These are phyloP conservation scores for Trichocomaceae sp. DNA, from an alignment of 2,329 filamentous ascomycete genomes.

Conservation along the genomic window DNA sequence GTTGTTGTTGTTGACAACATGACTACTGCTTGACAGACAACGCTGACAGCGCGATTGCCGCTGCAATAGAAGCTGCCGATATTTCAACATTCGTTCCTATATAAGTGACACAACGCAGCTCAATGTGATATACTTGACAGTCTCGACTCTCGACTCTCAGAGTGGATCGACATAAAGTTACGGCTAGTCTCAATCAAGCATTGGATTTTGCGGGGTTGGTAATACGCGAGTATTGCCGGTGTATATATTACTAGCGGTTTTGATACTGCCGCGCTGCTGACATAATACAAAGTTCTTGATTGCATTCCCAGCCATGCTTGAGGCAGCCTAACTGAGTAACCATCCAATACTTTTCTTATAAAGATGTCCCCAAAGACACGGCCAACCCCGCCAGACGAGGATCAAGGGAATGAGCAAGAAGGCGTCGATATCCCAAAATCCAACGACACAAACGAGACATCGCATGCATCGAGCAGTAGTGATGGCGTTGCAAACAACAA, in stretches of 20 bases:
- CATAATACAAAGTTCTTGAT: conserved; percentile 7
- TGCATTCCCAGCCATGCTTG: background rate
- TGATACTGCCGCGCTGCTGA: background rate
- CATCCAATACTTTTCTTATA: background rate
- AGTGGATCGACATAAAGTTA: background rate
- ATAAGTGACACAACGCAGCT: background rate
- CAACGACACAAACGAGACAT: conserved; percentile 6
- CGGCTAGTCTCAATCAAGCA: background rate
- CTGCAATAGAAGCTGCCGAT: background rate
- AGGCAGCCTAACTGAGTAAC: background rate
- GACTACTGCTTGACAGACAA: conserved; percentile 1
- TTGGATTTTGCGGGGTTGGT: conserved; percentile 1
- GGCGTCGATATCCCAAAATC: background rate
- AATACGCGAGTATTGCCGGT: background rate
- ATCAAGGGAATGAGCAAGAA: background rate
- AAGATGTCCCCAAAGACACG: conserved; percentile 8
- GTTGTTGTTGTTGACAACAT: background rate
- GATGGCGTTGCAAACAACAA: conserved; percentile 24
- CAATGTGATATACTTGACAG: too few species aligned
- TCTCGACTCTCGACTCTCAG: too few species aligned
- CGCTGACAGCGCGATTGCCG: background rate
- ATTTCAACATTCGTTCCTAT: background rate
- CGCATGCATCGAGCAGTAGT: conserved; percentile 12
- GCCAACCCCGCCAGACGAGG: background rate
- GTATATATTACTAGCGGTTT: conserved; percentile 1